These are phyloP conservation scores for Nannochloris sp. DNA, from an alignment of 139 green algal species.

Conservation along the genomic window DNA sequence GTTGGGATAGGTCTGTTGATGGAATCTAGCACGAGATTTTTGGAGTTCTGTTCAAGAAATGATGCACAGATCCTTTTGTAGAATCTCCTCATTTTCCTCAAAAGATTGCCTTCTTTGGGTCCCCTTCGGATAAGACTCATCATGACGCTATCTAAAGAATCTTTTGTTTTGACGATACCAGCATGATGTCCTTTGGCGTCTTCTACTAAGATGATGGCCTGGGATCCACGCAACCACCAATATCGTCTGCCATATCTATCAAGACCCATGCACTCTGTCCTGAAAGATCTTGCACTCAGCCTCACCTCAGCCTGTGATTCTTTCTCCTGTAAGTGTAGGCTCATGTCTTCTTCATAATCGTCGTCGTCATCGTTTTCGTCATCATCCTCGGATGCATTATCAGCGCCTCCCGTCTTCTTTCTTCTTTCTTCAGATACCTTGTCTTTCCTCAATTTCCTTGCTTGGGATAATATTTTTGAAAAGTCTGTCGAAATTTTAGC, in stretches of 20 bases:
- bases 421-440: neutral
- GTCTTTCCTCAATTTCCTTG: neutral
- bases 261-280: constrained; percentile 42
- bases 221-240: constrained; percentile 42
- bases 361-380: neutral
- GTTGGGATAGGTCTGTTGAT: constrained; percentile 5
- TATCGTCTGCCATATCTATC: constrained; percentile 56
- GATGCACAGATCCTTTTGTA: constrained; percentile 13
- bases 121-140: constrained; percentile 36
- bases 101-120: constrained; percentile 39
- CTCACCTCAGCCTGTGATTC: constrained; percentile 4
- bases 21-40: neutral
- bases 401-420: neutral
- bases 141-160: constrained; percentile 39
- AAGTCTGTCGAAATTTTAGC: constrained; percentile 4
- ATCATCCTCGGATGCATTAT: neutral
- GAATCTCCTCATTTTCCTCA: constrained; percentile 28
- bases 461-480: neutral
- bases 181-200: constrained; percentile 15
- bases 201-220: constrained; percentile 28
- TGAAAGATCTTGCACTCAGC: constrained; percentile 18
- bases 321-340: neutral
- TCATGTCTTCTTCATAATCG: neutral
- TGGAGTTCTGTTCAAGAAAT: neutral
- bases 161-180: constrained; percentile 16